Percentiles rank a stretch among this genome's conserved stretches.
These are phyloP conservation scores for Canariomyces notabilis DNA, from an alignment of 2,329 filamentous ascomycete genomes.

Conservation along the genomic window DNA sequence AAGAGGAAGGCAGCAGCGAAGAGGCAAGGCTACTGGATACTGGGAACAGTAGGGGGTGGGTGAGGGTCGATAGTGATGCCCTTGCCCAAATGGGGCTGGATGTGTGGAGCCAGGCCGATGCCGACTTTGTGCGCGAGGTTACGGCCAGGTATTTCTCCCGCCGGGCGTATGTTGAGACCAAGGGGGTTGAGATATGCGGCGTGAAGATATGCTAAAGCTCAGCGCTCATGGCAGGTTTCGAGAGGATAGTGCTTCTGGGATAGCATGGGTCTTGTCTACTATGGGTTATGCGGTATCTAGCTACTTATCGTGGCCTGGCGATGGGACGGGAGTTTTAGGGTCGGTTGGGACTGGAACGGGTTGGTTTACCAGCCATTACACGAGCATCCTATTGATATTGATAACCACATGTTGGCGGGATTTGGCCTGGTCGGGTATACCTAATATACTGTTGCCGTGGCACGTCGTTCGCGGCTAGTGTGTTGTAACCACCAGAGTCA, in stretches of 20 bases:
- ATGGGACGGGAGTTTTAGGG: constrained; percentile 1
- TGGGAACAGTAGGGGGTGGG: constrained; percentile 35
- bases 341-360: not conserved
- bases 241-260: no score
- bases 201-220: constrained; percentile 64
- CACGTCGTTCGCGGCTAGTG: no score
- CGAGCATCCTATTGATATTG: not conserved
- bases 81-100: constrained; percentile 71
- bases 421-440: no score
- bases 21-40: constrained; percentile 14
- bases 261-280: not conserved
- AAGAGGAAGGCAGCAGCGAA: constrained; percentile 17
- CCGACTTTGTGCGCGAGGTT: constrained; percentile 61
- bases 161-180: constrained; percentile 58
- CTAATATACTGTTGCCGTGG: no score
- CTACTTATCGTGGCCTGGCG: not conserved
- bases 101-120: constrained; percentile 67
- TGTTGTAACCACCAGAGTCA: no score
- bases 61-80: constrained; percentile 59
- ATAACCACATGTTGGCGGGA: not conserved
- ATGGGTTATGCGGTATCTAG: not conserved
- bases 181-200: constrained; percentile 70
- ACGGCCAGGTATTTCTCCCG: constrained; percentile 62
- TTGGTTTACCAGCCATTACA: not conserved
- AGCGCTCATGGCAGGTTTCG: no score